Percentiles rank a stretch among this genome's conserved stretches.
Evolutionary conservation across 148 eudicot species (phyloP).

Genomic region (Arctostaphylos glauca): DNA sequence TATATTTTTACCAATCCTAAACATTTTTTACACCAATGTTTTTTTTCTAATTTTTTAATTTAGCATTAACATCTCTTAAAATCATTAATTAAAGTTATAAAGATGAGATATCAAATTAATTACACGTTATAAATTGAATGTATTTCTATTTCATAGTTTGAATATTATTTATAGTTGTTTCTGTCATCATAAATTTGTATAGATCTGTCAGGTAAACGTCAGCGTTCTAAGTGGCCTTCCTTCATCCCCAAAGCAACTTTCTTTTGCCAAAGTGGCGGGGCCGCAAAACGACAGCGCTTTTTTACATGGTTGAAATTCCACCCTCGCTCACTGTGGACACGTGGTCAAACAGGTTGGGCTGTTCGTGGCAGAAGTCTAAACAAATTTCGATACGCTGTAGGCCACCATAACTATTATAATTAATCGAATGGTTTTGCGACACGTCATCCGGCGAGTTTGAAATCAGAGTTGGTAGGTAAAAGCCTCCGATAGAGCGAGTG

Average conservation of each 20-base stretch:
- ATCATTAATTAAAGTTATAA: no score
- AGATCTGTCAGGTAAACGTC: neutral
- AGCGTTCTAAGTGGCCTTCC: neutral
- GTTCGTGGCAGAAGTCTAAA: neutral
- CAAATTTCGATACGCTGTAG: neutral
- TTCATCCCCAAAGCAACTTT: neutral
- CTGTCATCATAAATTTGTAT: neutral
- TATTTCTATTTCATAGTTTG: no score
- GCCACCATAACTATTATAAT: neutral
- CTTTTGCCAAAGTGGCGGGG: neutral
- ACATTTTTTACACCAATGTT: no score
- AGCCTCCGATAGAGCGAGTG: neutral
- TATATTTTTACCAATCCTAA: no score
- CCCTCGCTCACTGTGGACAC: neutral
- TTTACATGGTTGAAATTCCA: slow-evolving; percentile 10
- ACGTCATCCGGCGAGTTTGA: neutral
- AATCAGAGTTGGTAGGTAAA: neutral
- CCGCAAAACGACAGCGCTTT: slow-evolving; percentile 2
- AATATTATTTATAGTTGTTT: no score
- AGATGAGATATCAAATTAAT: no score
- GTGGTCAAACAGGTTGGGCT: slow-evolving; percentile 7
- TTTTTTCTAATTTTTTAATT: no score
- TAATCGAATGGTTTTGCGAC: neutral
- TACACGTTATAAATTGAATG: no score
- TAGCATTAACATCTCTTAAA: no score